Evolutionary conservation across 2,329 filamentous ascomycete species (phyloP), one percentile per base, ranked within the genome.

Genomic region (Diplodia scrobiculata): DNA sequence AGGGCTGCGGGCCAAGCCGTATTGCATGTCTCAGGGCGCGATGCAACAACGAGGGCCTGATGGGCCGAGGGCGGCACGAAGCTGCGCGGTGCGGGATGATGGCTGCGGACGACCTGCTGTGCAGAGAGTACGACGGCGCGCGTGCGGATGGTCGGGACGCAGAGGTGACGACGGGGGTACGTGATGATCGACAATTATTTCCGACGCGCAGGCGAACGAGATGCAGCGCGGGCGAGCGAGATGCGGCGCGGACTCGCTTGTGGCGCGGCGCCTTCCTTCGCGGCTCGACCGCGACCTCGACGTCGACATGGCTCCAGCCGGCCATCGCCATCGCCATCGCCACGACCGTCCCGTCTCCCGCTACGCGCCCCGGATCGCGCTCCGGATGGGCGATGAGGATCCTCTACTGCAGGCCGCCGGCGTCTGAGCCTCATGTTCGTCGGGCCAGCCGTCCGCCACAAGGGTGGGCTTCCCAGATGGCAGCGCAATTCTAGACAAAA

Each of bases 1-100:
- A 60, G 38, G 55, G 48, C 38, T 14, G 41, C 55, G 32, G 55
- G 38, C 38, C n/a, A 19, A 9, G 25, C 55, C 41, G 48, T 21
- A 25, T 36, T 60, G 58, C 58, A 10, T 50, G 58, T 60, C n/a
- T n/a, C 55, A 38, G 25, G 29, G 36, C n/a, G 21, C 34, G 19
- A 19, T 45, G n/a, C n/a, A 45, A 45, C 3, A 19, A 2, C 14
- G 34, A 25, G n/a, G 32, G 53, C 53, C 21, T 38, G 32, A 25
- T 6, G 32, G 53, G 25, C 4, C 25, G 25, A 25, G 25, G 25
- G 25, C 25, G 25, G 25, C 25, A 25, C 25, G 25, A 25, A 25
- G 25, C 25, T 25, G 25, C 25, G 25, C 25, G 25, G 25, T 25
- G 25, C 25, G 25, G 25, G 25, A 1, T 7, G 38, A 34, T 34